Base-by-base conservation (phyloP, 371 early-diverging fungal genomes). In the Smittium mucronatum region DNA sequence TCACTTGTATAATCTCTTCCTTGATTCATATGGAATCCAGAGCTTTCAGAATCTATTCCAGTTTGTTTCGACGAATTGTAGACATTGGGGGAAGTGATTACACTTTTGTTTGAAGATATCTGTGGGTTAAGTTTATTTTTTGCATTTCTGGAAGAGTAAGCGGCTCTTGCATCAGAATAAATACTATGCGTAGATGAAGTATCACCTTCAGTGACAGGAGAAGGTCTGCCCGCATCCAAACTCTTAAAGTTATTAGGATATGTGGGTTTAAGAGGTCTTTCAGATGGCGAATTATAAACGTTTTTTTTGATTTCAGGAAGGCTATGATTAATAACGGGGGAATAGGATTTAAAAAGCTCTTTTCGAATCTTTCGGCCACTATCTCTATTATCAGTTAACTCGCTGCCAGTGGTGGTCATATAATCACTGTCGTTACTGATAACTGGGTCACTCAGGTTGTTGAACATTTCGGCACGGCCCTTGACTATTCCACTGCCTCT, bases 401-500 rank as follows among this genome's bases (percentile, higher is more conserved):
- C 47, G 47, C 21, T 47, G 11, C 47, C 47, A 47, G 47, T 47
- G 21, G 47, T 47, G 47, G 47, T 47, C 5, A 47, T 47, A 47
- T 47, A 47, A 21, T 21, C 21, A 47, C 47, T 47, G 21, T 47
- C 47, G 21, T 47, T 47, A 47, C 28, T n/a, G 2, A 59, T 59
- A 59, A 59, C 15, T 28, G 30, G 47, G 47, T 34, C 31, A 17
- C 67, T 36, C 36, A 35, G 25, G n/a, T 64, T 36, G 34, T 33
- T 21, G 58, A 68, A 68, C 61, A 68, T 61, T 57, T 68, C 63
- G 8, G 34, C 16, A 17, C 68, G 16, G 5, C 57, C 69, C 29
- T 64, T 36, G 36, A 69, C 69, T 63, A 69, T 64, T 58, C 69
- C 69, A 2, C 30, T 69, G 15, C 30, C 36, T 57, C 36, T 61